Percentiles rank a stretch among this genome's conserved stretches.
phyloP scores from a whole-genome alignment of 768 basidiomycete species.

The Lentinula lateritia region DNA sequence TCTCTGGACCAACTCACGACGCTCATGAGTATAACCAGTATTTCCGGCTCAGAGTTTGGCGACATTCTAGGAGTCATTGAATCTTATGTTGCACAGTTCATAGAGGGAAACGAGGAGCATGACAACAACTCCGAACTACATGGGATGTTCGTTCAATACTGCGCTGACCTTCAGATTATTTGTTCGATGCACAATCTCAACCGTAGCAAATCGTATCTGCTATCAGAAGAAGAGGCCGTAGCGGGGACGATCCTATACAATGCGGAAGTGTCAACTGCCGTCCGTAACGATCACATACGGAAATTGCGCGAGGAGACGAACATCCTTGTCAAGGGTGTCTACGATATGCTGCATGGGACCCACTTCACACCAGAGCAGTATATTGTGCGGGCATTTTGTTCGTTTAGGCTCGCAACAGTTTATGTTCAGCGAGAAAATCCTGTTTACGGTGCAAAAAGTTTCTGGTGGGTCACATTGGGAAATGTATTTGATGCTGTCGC shows the following conservation, averaged over 20 bases:
- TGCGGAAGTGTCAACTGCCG: slow-evolving; percentile 45
- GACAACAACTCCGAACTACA: background rate
- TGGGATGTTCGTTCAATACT: slow-evolving; percentile 34
- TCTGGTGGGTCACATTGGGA: slow-evolving; percentile 45
- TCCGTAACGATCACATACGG: slow-evolving; percentile 47
- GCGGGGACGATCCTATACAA: slow-evolving; percentile 64
- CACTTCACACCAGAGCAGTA: slow-evolving; percentile 37
- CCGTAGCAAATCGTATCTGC: slow-evolving; percentile 28
- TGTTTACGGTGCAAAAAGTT: slow-evolving; percentile 57
- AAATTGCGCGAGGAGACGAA: slow-evolving; percentile 52
- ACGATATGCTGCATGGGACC: slow-evolving; percentile 39
- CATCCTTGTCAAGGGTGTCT: slow-evolving; percentile 42
- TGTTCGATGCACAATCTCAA: slow-evolving; percentile 45
- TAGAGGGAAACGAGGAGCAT: slow-evolving; percentile 12
- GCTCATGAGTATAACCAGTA: no score
- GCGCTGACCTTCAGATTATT: slow-evolving; percentile 40
- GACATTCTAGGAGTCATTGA: slow-evolving; percentile 14
- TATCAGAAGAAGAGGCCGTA: slow-evolving; percentile 61
- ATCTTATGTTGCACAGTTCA: slow-evolving; percentile 16
- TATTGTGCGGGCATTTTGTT: slow-evolving; percentile 47
- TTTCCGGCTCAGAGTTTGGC: no score
- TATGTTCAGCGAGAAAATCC: slow-evolving; percentile 8
- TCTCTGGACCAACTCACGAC: no score
- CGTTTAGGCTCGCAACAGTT: slow-evolving; percentile 41
- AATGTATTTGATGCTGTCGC: no score